A percentile compares a stretch with the other conserved stretches of the same genome.
Evolutionary conservation across 495 filamentous ascomycete genomes (phyloP).

Genomic region (Penicillium antarcticum): DNA sequence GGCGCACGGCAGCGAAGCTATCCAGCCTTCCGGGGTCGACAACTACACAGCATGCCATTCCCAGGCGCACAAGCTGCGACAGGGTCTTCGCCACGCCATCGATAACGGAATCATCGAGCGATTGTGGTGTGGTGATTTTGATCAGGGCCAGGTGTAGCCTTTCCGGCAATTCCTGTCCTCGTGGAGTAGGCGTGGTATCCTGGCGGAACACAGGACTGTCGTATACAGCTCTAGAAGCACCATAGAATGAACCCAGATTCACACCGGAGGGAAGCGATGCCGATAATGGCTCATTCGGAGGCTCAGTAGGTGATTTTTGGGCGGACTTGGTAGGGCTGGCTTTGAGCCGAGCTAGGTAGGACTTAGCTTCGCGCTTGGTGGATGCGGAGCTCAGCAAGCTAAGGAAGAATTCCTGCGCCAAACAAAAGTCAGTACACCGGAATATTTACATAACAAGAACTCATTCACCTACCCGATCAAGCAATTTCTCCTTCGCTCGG

Average conservation of each 20-base stretch:
- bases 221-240: constrained; percentile 56
- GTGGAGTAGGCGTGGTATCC: constrained; percentile 35
- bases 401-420: constrained; percentile 69
- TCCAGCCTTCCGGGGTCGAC: constrained; percentile 60
- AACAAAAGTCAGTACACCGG: background rate
- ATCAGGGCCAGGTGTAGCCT: constrained; percentile 80
- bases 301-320: constrained; percentile 14
- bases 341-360: constrained; percentile 79
- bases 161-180: constrained; percentile 24
- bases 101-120: constrained; percentile 62
- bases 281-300: constrained; percentile 15
- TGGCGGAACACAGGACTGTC: constrained; percentile 62
- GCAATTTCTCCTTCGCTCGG: constrained; percentile 46
- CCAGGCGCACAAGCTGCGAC: constrained; percentile 74
- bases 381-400: constrained; percentile 79
- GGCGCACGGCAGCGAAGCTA: constrained; percentile 32
- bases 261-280: constrained; percentile 41
- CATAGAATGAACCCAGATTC: constrained; percentile 62
- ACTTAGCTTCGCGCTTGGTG: constrained; percentile 85
- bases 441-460: background rate
- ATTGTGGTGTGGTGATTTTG: constrained; percentile 72
- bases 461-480: constrained; percentile 35
- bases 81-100: constrained; percentile 79
- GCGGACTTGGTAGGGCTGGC: constrained; percentile 30
- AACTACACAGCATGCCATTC: constrained; percentile 76